Base-by-base conservation (phyloP, 1,284 basidiomycete species). In the Agroathelia rolfsii region DNA sequence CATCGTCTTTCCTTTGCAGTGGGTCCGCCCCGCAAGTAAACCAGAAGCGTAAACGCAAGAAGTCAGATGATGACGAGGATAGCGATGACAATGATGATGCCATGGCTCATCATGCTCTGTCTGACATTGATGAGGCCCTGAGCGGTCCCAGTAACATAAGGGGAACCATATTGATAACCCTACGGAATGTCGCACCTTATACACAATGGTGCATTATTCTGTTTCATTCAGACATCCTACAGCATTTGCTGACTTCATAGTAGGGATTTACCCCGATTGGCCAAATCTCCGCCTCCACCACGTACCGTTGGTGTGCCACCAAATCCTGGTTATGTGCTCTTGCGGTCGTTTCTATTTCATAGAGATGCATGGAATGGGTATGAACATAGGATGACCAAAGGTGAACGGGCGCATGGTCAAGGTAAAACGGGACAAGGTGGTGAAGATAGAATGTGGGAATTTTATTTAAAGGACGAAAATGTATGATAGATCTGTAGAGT, bases 301-400 rank as follows among this genome's bases (percentile, higher is more conserved):
- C 53, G 58, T 31, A 55, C 57, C 32, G 51, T 58, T 2, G 64
- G 59, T 20, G 54, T 59, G 15, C 55, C 58, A 8, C 54, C 60
- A 6, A 85, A 81, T 50, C 81, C 86, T 3, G 61, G 56, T 7
- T 96, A 85, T 50, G 69, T 59, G 3, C 65, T 88, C 4, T 58
- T 92, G 29, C 69, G 89, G 15, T 92, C 87, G 1, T 96, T 94
- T 53, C 66, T 61, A 15, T 98, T 98, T 48, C 62, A 76, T 28
- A 68, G 86, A 16, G 55, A 53, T 9, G 49, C 62, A 1, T 97
- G 88, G 76, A 69, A 70, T 30, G 89, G 86, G 0, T 97, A 96
- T 48, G 78, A 80, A 43, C 93, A 97, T 57, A 64, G 87, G 8
- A 82, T 94, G 69, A 96, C 93, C 1, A 83, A 93, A 44, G 92